These are phyloP conservation scores for Ganoderma resinaceum DNA, from an alignment of 1,284 basidiomycete genomes.

Conservation along the genomic window DNA sequence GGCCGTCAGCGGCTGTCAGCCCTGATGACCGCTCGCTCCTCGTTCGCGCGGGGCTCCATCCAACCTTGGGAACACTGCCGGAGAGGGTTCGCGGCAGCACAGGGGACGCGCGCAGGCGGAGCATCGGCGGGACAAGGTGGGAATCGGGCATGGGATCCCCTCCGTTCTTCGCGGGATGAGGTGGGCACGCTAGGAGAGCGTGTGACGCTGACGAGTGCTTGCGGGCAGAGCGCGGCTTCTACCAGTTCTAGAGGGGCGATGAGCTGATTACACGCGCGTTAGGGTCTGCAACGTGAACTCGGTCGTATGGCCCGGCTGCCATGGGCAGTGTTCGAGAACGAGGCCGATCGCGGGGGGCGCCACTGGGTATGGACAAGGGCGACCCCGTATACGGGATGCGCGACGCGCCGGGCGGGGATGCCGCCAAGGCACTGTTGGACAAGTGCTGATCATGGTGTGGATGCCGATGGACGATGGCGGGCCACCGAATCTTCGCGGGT, in stretches of 20 bases:
- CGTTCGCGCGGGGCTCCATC: conserved; percentile 1
- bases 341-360: neutral
- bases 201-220: neutral
- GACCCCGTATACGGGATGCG: neutral
- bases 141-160: neutral
- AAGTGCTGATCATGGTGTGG: neutral
- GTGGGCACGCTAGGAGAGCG: neutral
- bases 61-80: neutral
- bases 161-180: conserved; percentile 18
- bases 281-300: conserved; percentile 11
- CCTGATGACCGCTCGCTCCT: conserved; percentile 13
- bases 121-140: neutral
- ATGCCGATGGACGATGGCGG: neutral
- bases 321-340: conserved; percentile 1
- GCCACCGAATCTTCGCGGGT: conserved; percentile 24
- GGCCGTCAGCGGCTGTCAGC: conserved; percentile 7
- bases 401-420: neutral
- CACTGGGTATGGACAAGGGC: conserved; percentile 1
- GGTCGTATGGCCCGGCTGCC: conserved; percentile 7
- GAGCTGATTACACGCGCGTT: conserved; percentile 9
- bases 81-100: neutral
- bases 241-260: neutral
- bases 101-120: neutral
- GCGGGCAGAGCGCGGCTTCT: conserved; percentile 2
- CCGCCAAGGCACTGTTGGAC: neutral